A percentile compares a stretch with the other conserved stretches of the same genome.
Conservation (phyloP, 176 grass and related monocot genomes). For the Typha latifolia region DNA sequence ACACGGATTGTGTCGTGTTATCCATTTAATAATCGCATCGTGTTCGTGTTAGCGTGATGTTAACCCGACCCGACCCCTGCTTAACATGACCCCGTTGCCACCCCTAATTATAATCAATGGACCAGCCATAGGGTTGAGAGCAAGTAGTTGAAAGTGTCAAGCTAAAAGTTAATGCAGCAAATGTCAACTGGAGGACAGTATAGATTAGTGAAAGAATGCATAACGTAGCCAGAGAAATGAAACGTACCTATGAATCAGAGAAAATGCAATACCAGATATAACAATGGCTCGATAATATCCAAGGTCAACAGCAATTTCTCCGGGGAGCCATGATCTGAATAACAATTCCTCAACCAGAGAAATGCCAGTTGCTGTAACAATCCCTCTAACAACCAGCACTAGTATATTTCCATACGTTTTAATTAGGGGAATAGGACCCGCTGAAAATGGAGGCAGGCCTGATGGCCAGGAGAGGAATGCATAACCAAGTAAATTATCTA, state of each 20-base stretch:
- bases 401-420: conserved; percentile 53
- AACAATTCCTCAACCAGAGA: conserved; percentile 81
- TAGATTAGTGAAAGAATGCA: neutral
- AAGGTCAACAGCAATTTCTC: conserved; percentile 75
- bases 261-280: conserved; percentile 71
- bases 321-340: conserved; percentile 88
- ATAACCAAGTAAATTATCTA: conserved; percentile 65
- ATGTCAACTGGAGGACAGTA: neutral
- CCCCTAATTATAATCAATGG: no score
- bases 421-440: conserved; percentile 39
- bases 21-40: no score
- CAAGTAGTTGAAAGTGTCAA: no score
- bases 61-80: no score
- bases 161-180: no score
- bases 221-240: conserved; percentile 13
- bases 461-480: conserved; percentile 34
- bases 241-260: conserved; percentile 74
- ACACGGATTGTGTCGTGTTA: no score
- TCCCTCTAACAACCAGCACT: conserved; percentile 35
- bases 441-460: conserved; percentile 27
- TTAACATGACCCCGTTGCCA: no score
- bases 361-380: conserved; percentile 64
- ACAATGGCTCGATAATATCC: conserved; percentile 66
- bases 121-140: no score
- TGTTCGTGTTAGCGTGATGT: no score